Base-by-base conservation (phyloP, 129 eudicot species). In the Glebionis coronaria region DNA sequence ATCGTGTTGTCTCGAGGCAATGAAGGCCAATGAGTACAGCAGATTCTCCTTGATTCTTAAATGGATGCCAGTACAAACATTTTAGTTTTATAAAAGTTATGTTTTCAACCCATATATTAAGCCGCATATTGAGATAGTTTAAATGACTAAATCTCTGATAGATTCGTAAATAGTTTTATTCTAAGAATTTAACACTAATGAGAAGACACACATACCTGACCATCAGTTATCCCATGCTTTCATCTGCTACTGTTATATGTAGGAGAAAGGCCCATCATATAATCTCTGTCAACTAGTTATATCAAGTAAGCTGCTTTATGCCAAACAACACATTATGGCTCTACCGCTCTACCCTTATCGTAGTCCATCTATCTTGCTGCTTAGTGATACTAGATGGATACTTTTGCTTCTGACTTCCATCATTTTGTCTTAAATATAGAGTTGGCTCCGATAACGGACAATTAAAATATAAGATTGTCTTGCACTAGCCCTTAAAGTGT, bases 11-110 rank as follows among this genome's bases (percentile, higher is more conserved):
- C 57, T 25, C 27, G 12, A 45, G 31, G 9, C 15, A 13, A 65
- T 46, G 12, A 65, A 47, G 57, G 70, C 44, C 44, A 25, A 23
- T 46, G 15, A n/a, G 44, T 47, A 65, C 13, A 21, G 44, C 27
- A 49, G 28, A n/a, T 65, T 3, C 35, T 6, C 56, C 10, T 50
- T 9, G 45, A 44, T 10, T 20, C 18, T 53, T 21, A 63, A 52
- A 53, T 40, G 38, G 63, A 68, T 4, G 61, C 28, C 72, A 13
- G 5, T 18, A 5, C 61, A 18, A 53, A 60, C 19, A 29, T 21
- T 52, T 19, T 38, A 9, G 73, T 31, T 12, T 54, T 13, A 53
- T 20, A 54, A 68, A 40, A 68, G 35, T 35, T 35, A n/a, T n/a
- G 9, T 68, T 35, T n/a, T n/a, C n/a, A 38, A 38, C 40, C 61